These are phyloP conservation scores for Allium cepa DNA, from an alignment of 106 monocot genomes.

Conservation along the genomic window DNA sequence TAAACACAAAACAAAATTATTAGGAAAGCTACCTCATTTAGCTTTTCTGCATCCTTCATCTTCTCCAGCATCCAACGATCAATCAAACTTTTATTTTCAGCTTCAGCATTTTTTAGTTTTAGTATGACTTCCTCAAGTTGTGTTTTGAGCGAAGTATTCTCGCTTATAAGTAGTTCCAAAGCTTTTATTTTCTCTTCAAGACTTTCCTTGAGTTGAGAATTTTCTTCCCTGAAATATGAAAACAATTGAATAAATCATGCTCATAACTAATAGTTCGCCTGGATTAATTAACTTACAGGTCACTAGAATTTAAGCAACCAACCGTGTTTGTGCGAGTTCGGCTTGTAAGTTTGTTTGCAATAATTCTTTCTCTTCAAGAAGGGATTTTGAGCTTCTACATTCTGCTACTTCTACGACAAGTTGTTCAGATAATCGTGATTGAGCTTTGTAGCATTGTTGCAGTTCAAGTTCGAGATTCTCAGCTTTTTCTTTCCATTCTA, in stretches of 20 bases:
- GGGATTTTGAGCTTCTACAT: conserved; percentile 54
- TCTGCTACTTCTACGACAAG: conserved; percentile 84
- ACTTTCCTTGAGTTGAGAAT: conserved; percentile 43
- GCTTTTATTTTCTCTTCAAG: conserved; percentile 69
- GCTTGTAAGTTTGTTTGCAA: conserved; percentile 34
- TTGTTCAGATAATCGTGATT: conserved; percentile 78
- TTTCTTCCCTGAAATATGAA: conserved; percentile 57
- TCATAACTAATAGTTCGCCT: not conserved
- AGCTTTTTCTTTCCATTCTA: conserved; percentile 95
- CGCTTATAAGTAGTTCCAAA: conserved; percentile 50
- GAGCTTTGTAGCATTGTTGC: conserved; percentile 95
- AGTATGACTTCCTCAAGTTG: conserved; percentile 51
- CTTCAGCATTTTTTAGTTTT: conserved; percentile 46
- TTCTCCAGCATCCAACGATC: conserved; percentile 97
- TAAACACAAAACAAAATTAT: not conserved
- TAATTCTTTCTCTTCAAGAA: conserved; percentile 61
- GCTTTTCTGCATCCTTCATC: conserved; percentile 92
- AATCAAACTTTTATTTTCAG: conserved; percentile 73
- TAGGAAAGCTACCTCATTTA: conserved; percentile 74
- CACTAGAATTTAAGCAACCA: not conserved
- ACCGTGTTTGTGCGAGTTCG: conserved; percentile 65
- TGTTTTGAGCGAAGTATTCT: conserved; percentile 56
- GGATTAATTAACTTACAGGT: no score
- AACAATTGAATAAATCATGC: not conserved
- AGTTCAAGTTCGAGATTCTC: conserved; percentile 83